A percentile compares a stretch with the other conserved stretches of the same genome.
Evolutionary conservation across 1,284 basidiomycete species (phyloP).

Genomic region (Termitomyces sp.): DNA sequence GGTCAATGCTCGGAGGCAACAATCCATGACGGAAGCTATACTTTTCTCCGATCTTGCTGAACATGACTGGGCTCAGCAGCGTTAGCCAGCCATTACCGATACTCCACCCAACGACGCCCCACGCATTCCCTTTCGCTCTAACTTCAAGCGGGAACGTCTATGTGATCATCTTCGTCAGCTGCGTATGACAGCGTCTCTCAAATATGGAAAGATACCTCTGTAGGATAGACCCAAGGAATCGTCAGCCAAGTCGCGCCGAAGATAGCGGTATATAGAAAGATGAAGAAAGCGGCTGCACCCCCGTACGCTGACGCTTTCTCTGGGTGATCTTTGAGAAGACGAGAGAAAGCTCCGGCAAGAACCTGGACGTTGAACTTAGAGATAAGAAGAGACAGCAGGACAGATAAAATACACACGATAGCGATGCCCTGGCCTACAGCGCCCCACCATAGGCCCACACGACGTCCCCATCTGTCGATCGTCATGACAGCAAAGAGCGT

Average conservation of each 20-base stretch:
- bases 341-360: constrained; percentile 41
- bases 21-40: constrained; percentile 9
- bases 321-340: constrained; percentile 38
- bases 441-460: constrained; percentile 42
- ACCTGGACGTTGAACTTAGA: constrained; percentile 27
- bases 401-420: constrained; percentile 14
- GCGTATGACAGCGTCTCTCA: not conserved
- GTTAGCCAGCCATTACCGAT: constrained; percentile 44
- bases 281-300: constrained; percentile 43
- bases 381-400: not conserved
- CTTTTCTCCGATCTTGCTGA: constrained; percentile 34
- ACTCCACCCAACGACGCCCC: constrained; percentile 51
- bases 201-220: constrained; percentile 17
- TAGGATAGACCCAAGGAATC: constrained; percentile 45
- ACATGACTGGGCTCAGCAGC: constrained; percentile 27
- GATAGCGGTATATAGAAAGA: constrained; percentile 42
- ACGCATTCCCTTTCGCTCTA: constrained; percentile 49
- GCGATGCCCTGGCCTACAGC: constrained; percentile 27
- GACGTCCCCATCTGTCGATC: constrained; percentile 44
- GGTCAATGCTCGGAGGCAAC: constrained; percentile 5
- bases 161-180: not conserved
- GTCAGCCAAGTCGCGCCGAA: constrained; percentile 57
- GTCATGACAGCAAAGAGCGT: constrained; percentile 42
- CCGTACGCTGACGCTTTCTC: constrained; percentile 39
- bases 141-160: constrained; percentile 60